These are phyloP conservation scores for Ophiostoma piceae DNA, from an alignment of 2,329 filamentous ascomycete species.

Conservation along the genomic window DNA sequence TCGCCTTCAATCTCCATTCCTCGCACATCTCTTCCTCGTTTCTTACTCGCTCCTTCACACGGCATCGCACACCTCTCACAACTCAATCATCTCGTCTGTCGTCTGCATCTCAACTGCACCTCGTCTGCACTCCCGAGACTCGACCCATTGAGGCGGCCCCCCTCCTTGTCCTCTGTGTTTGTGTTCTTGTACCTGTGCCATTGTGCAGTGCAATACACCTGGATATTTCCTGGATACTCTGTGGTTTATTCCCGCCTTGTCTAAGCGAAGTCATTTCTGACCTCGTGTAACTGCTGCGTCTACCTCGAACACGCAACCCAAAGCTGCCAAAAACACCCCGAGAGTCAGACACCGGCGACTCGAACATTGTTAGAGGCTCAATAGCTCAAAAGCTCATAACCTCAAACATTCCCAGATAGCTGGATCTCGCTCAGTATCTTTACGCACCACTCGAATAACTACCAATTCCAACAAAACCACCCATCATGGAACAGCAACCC, in stretches of 20 bases:
- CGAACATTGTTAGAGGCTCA: constrained; percentile 3
- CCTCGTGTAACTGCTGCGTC: constrained; percentile 17
- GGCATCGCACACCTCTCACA: not conserved
- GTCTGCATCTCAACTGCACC: constrained; percentile 1
- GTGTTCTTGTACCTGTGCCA: not conserved
- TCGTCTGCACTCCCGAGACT: constrained; percentile 19
- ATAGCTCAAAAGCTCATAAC: not conserved
- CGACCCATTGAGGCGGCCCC: constrained; percentile 22
- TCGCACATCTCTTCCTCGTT: not conserved
- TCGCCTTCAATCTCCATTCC: not conserved
- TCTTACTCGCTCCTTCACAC: not conserved
- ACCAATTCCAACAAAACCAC: not conserved
- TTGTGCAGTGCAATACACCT: constrained; percentile 12
- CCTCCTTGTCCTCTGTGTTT: constrained; percentile 12
- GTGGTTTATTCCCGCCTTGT: not conserved
- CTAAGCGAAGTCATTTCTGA: constrained; percentile 18
- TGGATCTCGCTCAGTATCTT: not conserved
- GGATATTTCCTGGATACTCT: not conserved
- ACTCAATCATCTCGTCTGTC: not conserved
- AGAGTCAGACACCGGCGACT: constrained; percentile 14
- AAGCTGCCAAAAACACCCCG: not conserved
- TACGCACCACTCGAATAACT: not conserved
- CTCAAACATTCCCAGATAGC: not conserved
- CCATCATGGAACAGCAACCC: constrained; percentile 36
- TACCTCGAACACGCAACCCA: not conserved